These are phyloP conservation scores for Podospora tetraspora DNA, from an alignment of 495 filamentous ascomycete genomes.

Conservation along the genomic window DNA sequence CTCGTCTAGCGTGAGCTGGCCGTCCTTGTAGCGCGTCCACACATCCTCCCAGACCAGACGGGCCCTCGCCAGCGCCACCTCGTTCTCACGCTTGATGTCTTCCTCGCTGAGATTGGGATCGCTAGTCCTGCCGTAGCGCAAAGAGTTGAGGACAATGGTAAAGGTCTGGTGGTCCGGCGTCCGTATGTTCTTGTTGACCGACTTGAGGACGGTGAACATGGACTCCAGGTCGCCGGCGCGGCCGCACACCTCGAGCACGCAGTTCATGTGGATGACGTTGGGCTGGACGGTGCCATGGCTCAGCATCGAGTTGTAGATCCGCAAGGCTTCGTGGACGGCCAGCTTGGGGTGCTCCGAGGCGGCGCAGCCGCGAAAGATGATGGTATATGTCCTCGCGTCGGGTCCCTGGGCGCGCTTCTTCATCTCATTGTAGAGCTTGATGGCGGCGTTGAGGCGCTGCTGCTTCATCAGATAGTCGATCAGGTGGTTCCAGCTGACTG, in stretches of 20 bases:
- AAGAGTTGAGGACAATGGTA: constrained; percentile 71
- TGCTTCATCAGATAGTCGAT: constrained; percentile 64
- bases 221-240: constrained; percentile 64
- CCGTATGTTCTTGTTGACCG: constrained; percentile 55
- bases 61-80: constrained; percentile 45
- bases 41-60: constrained; percentile 77
- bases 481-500: constrained; percentile 82
- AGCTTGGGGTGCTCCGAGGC: constrained; percentile 44
- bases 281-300: constrained; percentile 54
- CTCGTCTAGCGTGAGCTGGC: constrained; percentile 65
- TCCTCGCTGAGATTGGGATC: constrained; percentile 12
- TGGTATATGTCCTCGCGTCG: constrained; percentile 71
- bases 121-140: constrained; percentile 37
- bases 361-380: constrained; percentile 71
- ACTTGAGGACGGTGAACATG: constrained; percentile 63
- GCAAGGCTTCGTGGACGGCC: constrained; percentile 55
- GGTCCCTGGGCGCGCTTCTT: constrained; percentile 80
- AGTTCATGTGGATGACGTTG: constrained; percentile 77
- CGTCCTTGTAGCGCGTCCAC: constrained; percentile 62
- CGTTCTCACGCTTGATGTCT: constrained; percentile 34
- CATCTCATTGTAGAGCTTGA: constrained; percentile 93
- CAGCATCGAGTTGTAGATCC: constrained; percentile 68
- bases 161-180: constrained; percentile 68
- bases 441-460: constrained; percentile 52
- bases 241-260: constrained; percentile 73